Base-by-base conservation (phyloP, 176 grass and related monocot genomes). In the Aegilops speltoides region DNA sequence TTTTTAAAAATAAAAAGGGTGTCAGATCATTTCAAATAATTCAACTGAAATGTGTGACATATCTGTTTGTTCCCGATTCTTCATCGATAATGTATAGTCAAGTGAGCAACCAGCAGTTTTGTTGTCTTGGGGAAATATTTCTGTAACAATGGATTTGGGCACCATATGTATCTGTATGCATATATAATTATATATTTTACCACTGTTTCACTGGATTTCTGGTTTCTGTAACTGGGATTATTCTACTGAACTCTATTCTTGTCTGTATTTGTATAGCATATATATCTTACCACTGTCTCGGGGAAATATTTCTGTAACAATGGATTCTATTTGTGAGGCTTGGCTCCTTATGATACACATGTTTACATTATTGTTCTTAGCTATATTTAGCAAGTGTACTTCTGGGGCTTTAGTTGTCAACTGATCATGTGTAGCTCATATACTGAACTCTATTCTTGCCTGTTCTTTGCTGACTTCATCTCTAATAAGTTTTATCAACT, bases 101-200 rank as follows among this genome's bases (percentile, higher is more conserved):
- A 83, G 73, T 32, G 76, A 84, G 52, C 66, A 38, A 56, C n/a
- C 38, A 14, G 6, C 32, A 66, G 24, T 74, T 73, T 12, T 89
- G 16, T 85, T 89, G 17, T 59, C 69, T 31, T 54, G 40, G 43
- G n/a, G 52, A 83, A 78, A 86, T 78, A 70, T 83, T 72, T 81
- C 28, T 82, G 56, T 79, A 56, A 22, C 41, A 33, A 64, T 24
- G 76, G 32, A 66, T 74, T 13, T 78, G 60, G 24, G 46, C 71
- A 37, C 59, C 73, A 70, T 79, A 9, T 64, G 10, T 45, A 46
- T 6, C 11, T 17, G 64, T 82, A 64, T 15, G 8, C 23, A 46
- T 17, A n/a, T 10, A 82, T 87, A 54, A 54, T 54, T 17, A n/a
- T 10, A 37, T 16, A 29, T 76, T 85, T 76, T 75, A 59, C 72